Base-by-base conservation (phyloP, 2,329 filamentous ascomycete genomes). In the Hymenoscyphus fructigenus region DNA sequence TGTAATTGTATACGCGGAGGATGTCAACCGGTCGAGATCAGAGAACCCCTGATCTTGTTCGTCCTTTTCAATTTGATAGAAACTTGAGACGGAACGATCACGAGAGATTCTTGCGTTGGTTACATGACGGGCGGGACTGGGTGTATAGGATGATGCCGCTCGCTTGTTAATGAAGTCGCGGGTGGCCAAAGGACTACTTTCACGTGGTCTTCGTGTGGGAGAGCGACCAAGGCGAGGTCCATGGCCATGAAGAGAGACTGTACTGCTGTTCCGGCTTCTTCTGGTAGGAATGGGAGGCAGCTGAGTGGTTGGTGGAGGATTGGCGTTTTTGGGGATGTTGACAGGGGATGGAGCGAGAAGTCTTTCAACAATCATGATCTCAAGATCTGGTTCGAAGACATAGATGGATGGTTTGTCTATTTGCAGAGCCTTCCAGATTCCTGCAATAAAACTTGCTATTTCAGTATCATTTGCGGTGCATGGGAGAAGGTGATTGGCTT, bases 401-500 rank as follows among this genome's bases (percentile, higher is more conserved):
- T 86, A 86, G 66, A 79, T 83, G 2, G 76, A 61, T 9, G 79
- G 81, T 55, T 78, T 78, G n/a, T 79, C 76, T 12, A 80, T 75
- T 17, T 29, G 26, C 2, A 85, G 76, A 20, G 81, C 78, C 62
- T 81, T 81, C 71, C 82, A 81, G 20, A 89, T 82, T 0, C 80
- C 79, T 0, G 80, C 79, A 34, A 88, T 78, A 66, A 88, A 85
- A 0, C 77, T 80, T 0, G 81, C 78, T 38, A 87, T 82, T 68
- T 88, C 85, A 3, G 77, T 71, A 15, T 83, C 81, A 7, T 79
- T 83, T 2, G 86, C 86, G 1, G 79, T 80, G 2, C 83, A 84
- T 0, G 84, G 82, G 28, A 89, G 78, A 10, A 87, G 77, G 68
- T 84, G 86, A 72, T 88, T 85, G 53, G 83, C 84, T 63, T 82